Evolutionary conservation across 768 basidiomycete genomes (phyloP).

Genomic region (Naganishia antarctica): DNA sequence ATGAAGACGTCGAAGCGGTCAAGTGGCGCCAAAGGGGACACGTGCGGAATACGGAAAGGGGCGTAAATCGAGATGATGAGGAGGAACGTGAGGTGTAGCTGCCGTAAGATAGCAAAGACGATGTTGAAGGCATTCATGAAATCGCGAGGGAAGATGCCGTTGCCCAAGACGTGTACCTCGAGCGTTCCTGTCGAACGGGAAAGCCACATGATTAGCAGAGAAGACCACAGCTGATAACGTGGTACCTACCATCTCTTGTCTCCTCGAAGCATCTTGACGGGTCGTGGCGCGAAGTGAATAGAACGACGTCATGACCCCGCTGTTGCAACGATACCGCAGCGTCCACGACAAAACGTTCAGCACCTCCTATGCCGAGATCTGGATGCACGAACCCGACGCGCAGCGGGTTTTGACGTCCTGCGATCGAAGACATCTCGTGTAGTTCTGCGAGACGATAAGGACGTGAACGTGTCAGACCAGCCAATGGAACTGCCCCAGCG

Average conservation of each 20-base stretch:
- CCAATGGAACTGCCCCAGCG: too few species aligned
- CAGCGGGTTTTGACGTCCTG: constrained; percentile 29
- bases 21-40: constrained; percentile 35
- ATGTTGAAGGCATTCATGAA: constrained; percentile 66
- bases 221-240: neutral
- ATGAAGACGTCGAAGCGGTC: constrained; percentile 69
- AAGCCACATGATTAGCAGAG: neutral
- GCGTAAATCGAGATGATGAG: constrained; percentile 54
- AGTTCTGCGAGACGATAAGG: too few species aligned
- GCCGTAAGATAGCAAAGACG: constrained; percentile 78
- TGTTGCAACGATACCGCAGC: constrained; percentile 82
- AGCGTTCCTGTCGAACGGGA: constrained; percentile 61
- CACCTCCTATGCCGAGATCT: constrained; percentile 92
- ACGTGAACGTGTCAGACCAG: too few species aligned
- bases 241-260: constrained; percentile 70
- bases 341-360: constrained; percentile 90
- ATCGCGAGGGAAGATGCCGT: constrained; percentile 73
- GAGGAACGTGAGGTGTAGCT: constrained; percentile 70
- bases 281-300: constrained; percentile 93
- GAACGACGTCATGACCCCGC: constrained; percentile 74
- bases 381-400: constrained; percentile 82
- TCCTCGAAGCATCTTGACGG: constrained; percentile 84
- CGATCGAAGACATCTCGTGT: neutral
- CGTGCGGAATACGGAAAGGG: constrained; percentile 30
- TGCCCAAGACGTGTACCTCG: constrained; percentile 62